Evolutionary conservation across 2,329 filamentous ascomycete species (phyloP).

Genomic region (Rutstroemia sydowiana): DNA sequence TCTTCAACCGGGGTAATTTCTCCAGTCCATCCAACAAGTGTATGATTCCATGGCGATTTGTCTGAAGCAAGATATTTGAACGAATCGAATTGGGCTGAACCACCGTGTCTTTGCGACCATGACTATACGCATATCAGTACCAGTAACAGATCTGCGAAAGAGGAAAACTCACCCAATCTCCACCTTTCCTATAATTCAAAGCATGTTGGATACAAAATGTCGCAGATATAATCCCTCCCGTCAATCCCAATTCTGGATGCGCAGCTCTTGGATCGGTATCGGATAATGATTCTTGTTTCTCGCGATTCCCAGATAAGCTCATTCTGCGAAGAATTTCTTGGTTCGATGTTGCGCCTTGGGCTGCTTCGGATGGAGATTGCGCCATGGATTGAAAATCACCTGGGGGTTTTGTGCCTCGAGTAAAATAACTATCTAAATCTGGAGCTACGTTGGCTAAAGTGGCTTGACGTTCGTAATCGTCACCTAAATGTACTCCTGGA

Average conservation of each 20-base stretch:
- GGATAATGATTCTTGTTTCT: conserved; percentile 39
- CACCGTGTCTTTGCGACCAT: conserved; percentile 70
- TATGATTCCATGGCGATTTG: conserved; percentile 81
- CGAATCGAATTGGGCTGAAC: conserved; percentile 87
- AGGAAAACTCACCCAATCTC: conserved; percentile 49
- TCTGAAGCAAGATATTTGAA: conserved; percentile 83
- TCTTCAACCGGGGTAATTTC: conserved; percentile 59
- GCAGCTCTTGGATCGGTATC: conserved; percentile 45
- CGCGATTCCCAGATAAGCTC: conserved; percentile 29
- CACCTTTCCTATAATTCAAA: conserved; percentile 48
- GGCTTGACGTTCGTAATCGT: conserved; percentile 13
- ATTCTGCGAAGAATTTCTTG: conserved; percentile 38
- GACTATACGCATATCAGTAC: conserved; percentile 43
- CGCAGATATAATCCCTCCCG: conserved; percentile 59
- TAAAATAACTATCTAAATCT: conserved; percentile 20
- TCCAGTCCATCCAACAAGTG: conserved; percentile 89
- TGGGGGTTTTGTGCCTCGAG: conserved; percentile 15
- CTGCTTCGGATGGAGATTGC: conserved; percentile 24
- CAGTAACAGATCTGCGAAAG: background rate
- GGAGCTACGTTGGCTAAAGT: conserved; percentile 3
- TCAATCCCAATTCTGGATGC: conserved; percentile 50
- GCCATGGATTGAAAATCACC: conserved; percentile 21
- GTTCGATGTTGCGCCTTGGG: conserved; percentile 32
- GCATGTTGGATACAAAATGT: conserved; percentile 58
- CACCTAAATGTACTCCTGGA: conserved; percentile 22